Conservation (phyloP, 2,329 filamentous ascomycete species). For the Cercospora berteroae region DNA sequence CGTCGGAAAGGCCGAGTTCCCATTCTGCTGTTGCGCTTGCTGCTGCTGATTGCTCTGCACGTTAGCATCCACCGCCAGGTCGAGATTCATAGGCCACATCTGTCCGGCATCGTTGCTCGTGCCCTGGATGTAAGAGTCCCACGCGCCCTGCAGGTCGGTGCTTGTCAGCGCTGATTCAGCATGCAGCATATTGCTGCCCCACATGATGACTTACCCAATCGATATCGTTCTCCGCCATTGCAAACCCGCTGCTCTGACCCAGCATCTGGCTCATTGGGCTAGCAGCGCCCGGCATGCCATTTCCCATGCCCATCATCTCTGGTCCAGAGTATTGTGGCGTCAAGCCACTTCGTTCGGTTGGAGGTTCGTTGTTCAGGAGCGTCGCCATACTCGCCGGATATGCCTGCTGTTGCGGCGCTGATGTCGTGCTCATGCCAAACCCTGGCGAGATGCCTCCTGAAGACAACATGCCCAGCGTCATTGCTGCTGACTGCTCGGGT, state of each 20-base stretch:
- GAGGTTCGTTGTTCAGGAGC: conserved; percentile 38
- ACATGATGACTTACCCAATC: conserved; percentile 53
- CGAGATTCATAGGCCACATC: conserved; percentile 47
- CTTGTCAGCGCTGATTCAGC: conserved; percentile 1
- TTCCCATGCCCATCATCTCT: conserved; percentile 32
- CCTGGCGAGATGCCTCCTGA: conserved; percentile 58
- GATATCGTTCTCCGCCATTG: conserved; percentile 52
- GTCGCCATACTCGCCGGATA: conserved; percentile 38
- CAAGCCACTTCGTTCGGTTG: conserved; percentile 33
- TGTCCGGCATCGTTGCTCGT: conserved; percentile 46
- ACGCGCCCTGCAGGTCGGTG: conserved; percentile 55
- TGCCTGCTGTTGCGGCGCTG: conserved; percentile 17
- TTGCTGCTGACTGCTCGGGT: conserved; percentile 63
- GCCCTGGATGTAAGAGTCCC: conserved; percentile 68
- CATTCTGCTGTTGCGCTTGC: conserved; percentile 20
- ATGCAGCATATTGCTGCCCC: background rate
- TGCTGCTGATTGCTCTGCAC: conserved; percentile 28
- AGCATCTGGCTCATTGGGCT: conserved; percentile 39
- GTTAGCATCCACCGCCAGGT: conserved; percentile 34
- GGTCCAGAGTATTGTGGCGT: conserved; percentile 39
- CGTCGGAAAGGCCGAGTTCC: conserved; percentile 9
- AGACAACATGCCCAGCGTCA: conserved; percentile 68
- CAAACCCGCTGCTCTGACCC: conserved; percentile 43
- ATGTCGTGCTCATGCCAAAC: conserved; percentile 25
- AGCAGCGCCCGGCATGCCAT: conserved; percentile 34